Conservation (phyloP, 345 rosid genomes). For the Microthlaspi erraticum region DNA sequence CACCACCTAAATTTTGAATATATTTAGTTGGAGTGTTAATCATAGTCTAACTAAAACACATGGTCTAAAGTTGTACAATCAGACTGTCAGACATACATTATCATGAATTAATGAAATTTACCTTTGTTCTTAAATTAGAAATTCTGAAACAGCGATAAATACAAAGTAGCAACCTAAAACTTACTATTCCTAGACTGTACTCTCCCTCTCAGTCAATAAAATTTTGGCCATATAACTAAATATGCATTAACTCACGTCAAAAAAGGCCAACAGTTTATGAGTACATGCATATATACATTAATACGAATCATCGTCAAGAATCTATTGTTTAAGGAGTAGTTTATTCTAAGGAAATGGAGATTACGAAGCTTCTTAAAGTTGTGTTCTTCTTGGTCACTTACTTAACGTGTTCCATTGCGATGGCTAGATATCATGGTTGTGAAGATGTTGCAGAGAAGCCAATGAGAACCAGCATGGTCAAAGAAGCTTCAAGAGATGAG, state of each 20-base stretch:
- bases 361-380: constrained; percentile 27
- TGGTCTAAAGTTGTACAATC: constrained; percentile 30
- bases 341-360: constrained; percentile 2
- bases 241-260: constrained; percentile 18
- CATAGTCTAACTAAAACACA: constrained; percentile 33
- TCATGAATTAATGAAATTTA: constrained; percentile 4
- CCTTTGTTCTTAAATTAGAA: constrained; percentile 25
- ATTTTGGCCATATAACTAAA: not conserved
- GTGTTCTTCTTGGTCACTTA: constrained; percentile 11
- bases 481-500: constrained; percentile 18
- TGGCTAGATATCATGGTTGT: constrained; percentile 23
- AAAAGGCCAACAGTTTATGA: not conserved
- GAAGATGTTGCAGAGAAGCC: constrained; percentile 7
- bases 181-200: constrained; percentile 7
- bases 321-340: not conserved
- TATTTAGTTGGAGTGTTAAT: constrained; percentile 1
- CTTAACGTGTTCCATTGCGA: constrained; percentile 18
- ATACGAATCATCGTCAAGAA: not conserved
- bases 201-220: not conserved
- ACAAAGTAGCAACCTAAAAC: constrained; percentile 36
- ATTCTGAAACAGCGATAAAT: constrained; percentile 23
- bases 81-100: constrained; percentile 36
- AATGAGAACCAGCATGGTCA: not conserved
- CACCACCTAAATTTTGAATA: constrained; percentile 16
- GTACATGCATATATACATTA: constrained; percentile 17